Evolutionary conservation across 169 alveolate species (phyloP).

Genomic region (Cryptosporidium bovis): DNA sequence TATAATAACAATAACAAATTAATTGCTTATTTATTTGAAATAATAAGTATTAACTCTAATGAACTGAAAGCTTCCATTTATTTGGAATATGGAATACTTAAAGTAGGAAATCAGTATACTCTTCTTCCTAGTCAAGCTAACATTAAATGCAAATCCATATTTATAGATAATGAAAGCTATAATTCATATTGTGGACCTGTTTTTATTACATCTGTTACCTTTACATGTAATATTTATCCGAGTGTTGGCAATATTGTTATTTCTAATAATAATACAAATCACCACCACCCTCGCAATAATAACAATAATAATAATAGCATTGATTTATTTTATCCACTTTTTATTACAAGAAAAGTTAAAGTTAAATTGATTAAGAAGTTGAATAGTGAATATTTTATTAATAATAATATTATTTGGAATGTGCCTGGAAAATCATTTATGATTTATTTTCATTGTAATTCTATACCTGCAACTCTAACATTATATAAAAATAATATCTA

Average conservation of each 20-base stretch:
- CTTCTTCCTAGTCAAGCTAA: slow-evolving; percentile 3
- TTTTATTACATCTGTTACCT: slow-evolving; percentile 22
- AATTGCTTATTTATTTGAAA: slow-evolving; percentile 32
- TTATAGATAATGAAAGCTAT: neutral
- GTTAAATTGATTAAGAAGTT: slow-evolving; percentile 2
- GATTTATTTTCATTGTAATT: slow-evolving; percentile 38
- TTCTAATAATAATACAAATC: neutral
- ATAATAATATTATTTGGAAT: slow-evolving; percentile 40
- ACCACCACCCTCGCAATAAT: neutral
- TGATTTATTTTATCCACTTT: slow-evolving; percentile 2
- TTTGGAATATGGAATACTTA: slow-evolving; percentile 40
- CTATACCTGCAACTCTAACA: slow-evolving; percentile 32
- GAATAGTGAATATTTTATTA: neutral
- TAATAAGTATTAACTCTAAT: slow-evolving; percentile 17
- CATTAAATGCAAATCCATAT: slow-evolving; percentile 32
- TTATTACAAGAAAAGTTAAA: slow-evolving; percentile 10
- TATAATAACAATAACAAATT: slow-evolving; percentile 4
- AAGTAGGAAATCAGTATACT: slow-evolving; percentile 21
- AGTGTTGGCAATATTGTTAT: slow-evolving; percentile 24
- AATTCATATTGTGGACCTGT: slow-evolving; percentile 40
- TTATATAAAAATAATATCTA: slow-evolving; percentile 12
- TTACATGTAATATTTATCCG: slow-evolving; percentile 13
- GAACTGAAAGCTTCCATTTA: slow-evolving; percentile 30
- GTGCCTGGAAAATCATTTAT: slow-evolving; percentile 69
- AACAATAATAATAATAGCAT: neutral